Evolutionary conservation across 1,139 yeast genomes (phyloP), one percentile per base, ranked within the genome.

Genomic region (Debaryomyces robertsiae): DNA sequence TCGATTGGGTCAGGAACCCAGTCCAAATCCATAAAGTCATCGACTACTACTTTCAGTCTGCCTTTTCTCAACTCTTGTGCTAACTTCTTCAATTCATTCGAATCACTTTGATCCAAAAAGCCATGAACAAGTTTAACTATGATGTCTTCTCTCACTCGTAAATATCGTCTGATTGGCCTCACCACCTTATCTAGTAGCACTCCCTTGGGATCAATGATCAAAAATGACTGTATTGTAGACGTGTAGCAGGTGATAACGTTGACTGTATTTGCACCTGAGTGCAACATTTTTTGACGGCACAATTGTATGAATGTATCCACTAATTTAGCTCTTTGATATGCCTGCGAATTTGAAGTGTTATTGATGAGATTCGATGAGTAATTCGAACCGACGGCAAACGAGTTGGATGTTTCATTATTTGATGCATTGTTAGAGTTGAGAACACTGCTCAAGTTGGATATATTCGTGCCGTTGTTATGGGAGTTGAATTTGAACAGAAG

Each of bases 1-100:
- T 87, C 96, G n/a, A 86, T 75, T 0, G 97, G 97, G 53, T 89
- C 96, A 0, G 98, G 98, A 6, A 63, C 65, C 98, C 98, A 91
- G 23, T 75, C 68, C 3, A 83, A 59, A 46, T 76, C 81, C 27
- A 61, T 61, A 31, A 58, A 48, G 42, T 73, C 79, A 40, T 74
- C 77, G 13, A 55, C 46, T 2, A 49, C 39, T 4, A 36, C 32
- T 19, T 44, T 46, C 27, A 38, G 39, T 27, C 50, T 46, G 3
- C 47, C 47, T 17, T 53, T 57, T 25, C 70, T 54, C 16, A 87
- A 63, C 48, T 82, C 88, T 3, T 62, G 61, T 0, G 86, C 73
- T 24, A 88, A 63, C 36, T 77, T 83, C 6, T 62, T 57, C 19
- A 79, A 61, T 15, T 68, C 67, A 42, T 74, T 75, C 4, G 58